Evolutionary conservation across 2,329 filamentous ascomycete species (phyloP), one percentile per base, ranked within the genome.

Genomic region (Ascocoryne sarcoides): DNA sequence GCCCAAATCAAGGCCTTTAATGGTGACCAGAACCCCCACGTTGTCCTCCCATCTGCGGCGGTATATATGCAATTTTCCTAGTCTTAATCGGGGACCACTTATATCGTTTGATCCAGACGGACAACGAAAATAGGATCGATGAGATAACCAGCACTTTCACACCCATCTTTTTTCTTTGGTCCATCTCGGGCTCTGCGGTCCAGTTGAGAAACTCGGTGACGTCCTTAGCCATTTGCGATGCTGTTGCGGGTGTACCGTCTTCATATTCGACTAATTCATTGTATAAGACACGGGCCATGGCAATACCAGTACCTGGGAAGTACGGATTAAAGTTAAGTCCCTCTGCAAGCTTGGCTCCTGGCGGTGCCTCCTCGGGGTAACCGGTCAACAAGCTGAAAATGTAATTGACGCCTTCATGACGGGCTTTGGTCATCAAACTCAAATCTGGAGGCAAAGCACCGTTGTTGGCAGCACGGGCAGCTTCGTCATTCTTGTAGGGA

Each of bases 241-340:
- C 88, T 47, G 90, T 86, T 36, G 92, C 92, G 38, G 88, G 85
- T 31, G 92, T 98, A 49, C 77, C 88, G 55, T 98, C 92, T 65
- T 98, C 92, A 70, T 96, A 98, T 66, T 98, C 92, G 50, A 98
- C 92, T 43, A 98, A 72, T 50, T 87, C 92, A 56, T 98, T 92
- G 70, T 94, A 98, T 46, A 98, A 79, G 47, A 96, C 92, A 79
- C 92, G 90, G 58, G 83, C 90, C 92, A 98, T 98, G 60, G 85
- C 92, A 65, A 98, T 98, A 63, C 90, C 90, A 56, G 92, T 96
- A 62, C 92, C 92, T 43, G 92, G 92, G 82, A 98, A 98, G 76
- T 95, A 98, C 46, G 92, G 92, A 79, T 98, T 98, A 80, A 98
- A 98, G 81, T 96, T 95, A 68, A 98, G 81, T 60, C 92, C 92